These are phyloP conservation scores for Musa beccarii DNA, from an alignment of 176 grass and related monocot genomes.

Conservation along the genomic window DNA sequence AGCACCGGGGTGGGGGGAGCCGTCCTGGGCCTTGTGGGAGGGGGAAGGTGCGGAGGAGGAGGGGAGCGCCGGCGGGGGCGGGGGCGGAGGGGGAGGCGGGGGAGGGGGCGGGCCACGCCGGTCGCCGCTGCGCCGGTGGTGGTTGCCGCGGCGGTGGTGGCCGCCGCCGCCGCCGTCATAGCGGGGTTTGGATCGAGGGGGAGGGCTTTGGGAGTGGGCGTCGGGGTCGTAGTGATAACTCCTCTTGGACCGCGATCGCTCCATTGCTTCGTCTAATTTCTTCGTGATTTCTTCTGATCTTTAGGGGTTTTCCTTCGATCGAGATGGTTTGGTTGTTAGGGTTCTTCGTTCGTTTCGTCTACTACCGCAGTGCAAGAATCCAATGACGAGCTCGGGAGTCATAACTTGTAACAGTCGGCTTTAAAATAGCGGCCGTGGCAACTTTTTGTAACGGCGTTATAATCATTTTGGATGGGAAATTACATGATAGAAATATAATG, in stretches of 20 bases:
- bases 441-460: not conserved
- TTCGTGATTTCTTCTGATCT: not conserved
- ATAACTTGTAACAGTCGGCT: too few relatives aligned
- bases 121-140: constrained; percentile 26
- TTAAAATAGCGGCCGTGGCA: not conserved
- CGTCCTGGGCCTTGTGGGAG: not conserved
- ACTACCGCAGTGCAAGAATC: not conserved
- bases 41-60: not conserved
- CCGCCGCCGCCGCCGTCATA: constrained; percentile 61
- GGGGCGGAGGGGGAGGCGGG: constrained; percentile 29
- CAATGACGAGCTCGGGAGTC: not conserved
- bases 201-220: constrained; percentile 37
- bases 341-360: not conserved
- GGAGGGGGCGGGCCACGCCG: constrained; percentile 34
- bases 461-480: not conserved
- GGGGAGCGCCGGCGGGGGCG: constrained; percentile 15
- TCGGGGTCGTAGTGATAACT: constrained; percentile 66
- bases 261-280: constrained; percentile 23
- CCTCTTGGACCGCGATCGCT: constrained; percentile 82
- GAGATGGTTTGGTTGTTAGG: not conserved
- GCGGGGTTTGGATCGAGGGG: constrained; percentile 62
- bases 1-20: not conserved
- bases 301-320: not conserved
- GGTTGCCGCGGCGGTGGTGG: constrained; percentile 36
- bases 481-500: too few relatives aligned